Evolutionary conservation across 139 green algal genomes (phyloP).

Genomic region (Bryopsis sp.): DNA sequence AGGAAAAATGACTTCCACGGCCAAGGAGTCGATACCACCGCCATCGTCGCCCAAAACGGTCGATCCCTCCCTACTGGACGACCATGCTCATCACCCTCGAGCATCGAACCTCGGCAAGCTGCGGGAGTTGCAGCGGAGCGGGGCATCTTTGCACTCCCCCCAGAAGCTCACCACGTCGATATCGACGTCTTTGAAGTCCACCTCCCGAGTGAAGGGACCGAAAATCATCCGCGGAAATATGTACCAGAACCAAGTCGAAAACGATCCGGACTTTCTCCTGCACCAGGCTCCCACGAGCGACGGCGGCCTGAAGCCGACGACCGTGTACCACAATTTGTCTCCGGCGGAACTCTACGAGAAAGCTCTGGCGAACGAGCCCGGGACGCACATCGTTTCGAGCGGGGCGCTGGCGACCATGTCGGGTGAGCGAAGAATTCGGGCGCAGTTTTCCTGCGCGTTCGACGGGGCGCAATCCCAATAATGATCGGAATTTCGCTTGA

Average conservation of each 20-base stretch:
- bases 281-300: constrained; percentile 27
- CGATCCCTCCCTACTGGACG: constrained; percentile 6
- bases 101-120: neutral
- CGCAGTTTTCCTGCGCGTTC: too few species aligned
- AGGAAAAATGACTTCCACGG: too few species aligned
- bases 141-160: neutral
- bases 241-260: neutral
- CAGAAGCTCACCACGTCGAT: neutral
- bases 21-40: neutral
- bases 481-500: too few species aligned
- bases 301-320: constrained; percentile 57
- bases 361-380: constrained; percentile 55
- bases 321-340: constrained; percentile 64
- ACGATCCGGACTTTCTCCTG: constrained; percentile 11
- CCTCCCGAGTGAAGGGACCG: neutral
- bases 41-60: neutral
- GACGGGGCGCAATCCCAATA: too few species aligned
- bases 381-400: constrained; percentile 49
- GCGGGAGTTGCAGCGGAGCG: constrained; percentile 12
- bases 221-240: constrained; percentile 8
- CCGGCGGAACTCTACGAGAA: constrained; percentile 56
- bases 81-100: neutral
- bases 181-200: constrained; percentile 4
- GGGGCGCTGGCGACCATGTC: constrained; percentile 71
- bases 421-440: constrained; percentile 28